phyloP scores from a whole-genome alignment of 106 monocot genomes.

The Allium fistulosum region DNA sequence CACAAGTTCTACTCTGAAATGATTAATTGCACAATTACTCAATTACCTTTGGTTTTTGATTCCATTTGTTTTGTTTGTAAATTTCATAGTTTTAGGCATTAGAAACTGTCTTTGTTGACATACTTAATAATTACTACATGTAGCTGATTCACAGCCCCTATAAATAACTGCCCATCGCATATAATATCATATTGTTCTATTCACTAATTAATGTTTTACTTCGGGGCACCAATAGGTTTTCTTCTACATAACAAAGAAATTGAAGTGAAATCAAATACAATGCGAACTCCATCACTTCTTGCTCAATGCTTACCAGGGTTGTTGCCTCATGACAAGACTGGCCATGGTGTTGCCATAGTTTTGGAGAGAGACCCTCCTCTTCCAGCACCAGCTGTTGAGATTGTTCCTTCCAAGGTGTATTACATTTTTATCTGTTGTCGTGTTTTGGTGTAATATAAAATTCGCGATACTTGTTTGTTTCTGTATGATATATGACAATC shows the following conservation, averaged over 20 bases:
- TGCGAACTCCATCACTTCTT: slow-evolving; percentile 57
- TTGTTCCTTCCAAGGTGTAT: slow-evolving; percentile 67
- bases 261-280: slow-evolving; percentile 14
- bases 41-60: neutral
- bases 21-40: neutral
- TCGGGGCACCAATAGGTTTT: neutral
- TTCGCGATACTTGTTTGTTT: neutral
- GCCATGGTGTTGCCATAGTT: slow-evolving; percentile 32
- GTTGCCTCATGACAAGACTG: slow-evolving; percentile 35
- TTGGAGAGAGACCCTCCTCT: slow-evolving; percentile 53
- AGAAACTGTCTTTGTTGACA: no score
- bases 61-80: neutral
- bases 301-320: slow-evolving; percentile 57
- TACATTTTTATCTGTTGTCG: neutral
- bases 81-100: no score
- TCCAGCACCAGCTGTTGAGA: slow-evolving; percentile 75
- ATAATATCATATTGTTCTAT: neutral
- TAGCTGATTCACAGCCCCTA: no score
- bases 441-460: neutral
- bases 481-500: neutral
- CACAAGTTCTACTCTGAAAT: neutral
- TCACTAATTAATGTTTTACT: neutral
- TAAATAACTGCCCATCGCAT: no score
- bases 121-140: no score
- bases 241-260: neutral